Base-by-base conservation (phyloP, 305 asterid species). In the Rubia peregrina region DNA sequence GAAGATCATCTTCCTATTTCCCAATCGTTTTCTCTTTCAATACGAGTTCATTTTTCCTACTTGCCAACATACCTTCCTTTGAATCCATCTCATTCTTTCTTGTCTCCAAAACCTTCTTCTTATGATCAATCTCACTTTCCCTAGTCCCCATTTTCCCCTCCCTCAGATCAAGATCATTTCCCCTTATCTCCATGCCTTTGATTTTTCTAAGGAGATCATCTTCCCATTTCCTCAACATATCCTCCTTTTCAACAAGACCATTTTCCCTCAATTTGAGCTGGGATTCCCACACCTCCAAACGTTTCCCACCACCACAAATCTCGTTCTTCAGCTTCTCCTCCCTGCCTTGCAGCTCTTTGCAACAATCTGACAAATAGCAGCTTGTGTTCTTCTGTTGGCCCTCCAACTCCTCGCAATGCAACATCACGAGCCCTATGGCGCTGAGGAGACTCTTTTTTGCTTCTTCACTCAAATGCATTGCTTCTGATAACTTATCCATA, bases 371-470 rank as follows among this genome's bases (percentile, higher is more conserved):
- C 57, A 76, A 46, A 33, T 55, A 76, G 3, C 22, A 44, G 9
- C 41, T 64, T 11, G 72, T 57, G 17, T 44, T 26, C 0, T 43
- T 16, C 33, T 71, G 22, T 26, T 71, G 64, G 0, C 33, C 30
- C 63, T 69, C 72, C 0, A 63, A 36, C 55, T 42, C 55, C 7
- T 68, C 43, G 75, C 68, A 77, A 57, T 77, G 68, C 10, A 64
- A 49, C 33, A 73, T 24, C 38, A 77, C 30, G 8, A 61, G 40
- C 1, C 51, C 56, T 24, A 77, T 63, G 6, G 55, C 70, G 36
- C 26, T 48, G n/a, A 65, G 70, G 12, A 77, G 51, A 26, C 44
- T 53, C 22, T 55, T 38, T 38, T 61, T 73, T 17, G 69, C 64
- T 36, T 60, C 61, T 62, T 64, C 75, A 0, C 19, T 64, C 38